Base-by-base conservation (phyloP, 2,329 filamentous ascomycete species). In the Truncatella angustata region DNA sequence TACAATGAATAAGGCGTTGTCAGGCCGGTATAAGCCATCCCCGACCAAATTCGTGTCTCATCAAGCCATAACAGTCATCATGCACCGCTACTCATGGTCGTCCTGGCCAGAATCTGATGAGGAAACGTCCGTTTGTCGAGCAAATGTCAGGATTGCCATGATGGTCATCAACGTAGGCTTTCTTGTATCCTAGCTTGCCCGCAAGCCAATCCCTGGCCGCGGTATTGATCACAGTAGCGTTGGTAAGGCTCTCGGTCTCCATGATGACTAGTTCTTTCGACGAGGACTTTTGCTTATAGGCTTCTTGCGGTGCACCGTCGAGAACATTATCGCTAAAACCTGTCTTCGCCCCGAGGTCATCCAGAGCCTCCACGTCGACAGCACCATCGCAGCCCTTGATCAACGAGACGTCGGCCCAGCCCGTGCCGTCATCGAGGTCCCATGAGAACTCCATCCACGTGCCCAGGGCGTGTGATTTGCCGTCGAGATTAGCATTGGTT, bases 331-430 rank as follows among this genome's bases (percentile, higher is more conserved):
- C 56, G 4, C 55, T 58, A 42, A 64, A 66, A 9, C 62, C 60
- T 52, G 60, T 62, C 58, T 58, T 60, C 4, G 57, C 57, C 4
- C 57, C 52, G 21, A 55, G 54, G 21, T 56, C 55, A 40, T 65
- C 62, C 21, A 52, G 45, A 18, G 57, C 51, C 57, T 57, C 60
- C 14, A 60, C 51, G 47, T 63, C 20, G 11, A 56, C 52, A 16
- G 47, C 52, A 26, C 63, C 63, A 46, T 66, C 63, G 51, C 60
- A 63, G 36, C 63, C 63, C 5, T 63, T 55, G 45, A 66, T 65
- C n/a, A 64, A 50, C n/a, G 59, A 62, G 6, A 65, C 56, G 23
- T 65, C 63, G 16, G 46, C 56, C 61, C 62, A 65, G 40, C 53
- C 58, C 60, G 59, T 63, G 43, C 53, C 58, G n/a, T n/a, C n/a